Percentiles rank a stretch among this genome's conserved stretches.
Conservation (phyloP, 805 yeast genomes). For the Yamadazyma philogaea region DNA sequence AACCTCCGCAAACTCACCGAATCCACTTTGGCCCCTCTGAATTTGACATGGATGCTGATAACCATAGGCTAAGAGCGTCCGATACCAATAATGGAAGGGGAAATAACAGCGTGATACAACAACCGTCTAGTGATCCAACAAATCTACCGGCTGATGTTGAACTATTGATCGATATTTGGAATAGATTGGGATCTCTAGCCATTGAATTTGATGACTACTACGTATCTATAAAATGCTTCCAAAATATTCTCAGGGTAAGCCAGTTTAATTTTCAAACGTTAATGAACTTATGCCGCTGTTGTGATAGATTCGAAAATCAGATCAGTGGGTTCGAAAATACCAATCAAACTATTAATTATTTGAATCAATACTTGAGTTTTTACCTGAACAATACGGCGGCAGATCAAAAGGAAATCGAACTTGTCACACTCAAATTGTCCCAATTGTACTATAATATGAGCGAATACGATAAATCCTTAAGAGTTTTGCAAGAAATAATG, state of each 20-base stretch:
- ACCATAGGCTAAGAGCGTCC: not conserved
- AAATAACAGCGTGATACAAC: not conserved
- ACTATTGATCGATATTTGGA: slow-evolving; percentile 10
- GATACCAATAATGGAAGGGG: not conserved
- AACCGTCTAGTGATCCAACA: not conserved
- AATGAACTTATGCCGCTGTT: slow-evolving; percentile 4
- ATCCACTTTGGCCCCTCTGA: not conserved
- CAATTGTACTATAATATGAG: slow-evolving; percentile 5
- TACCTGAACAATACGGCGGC: not conserved
- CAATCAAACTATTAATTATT: slow-evolving; percentile 5
- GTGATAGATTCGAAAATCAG: slow-evolving; percentile 5
- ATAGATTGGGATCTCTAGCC: slow-evolving; percentile 9
- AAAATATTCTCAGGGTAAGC: slow-evolving; percentile 9
- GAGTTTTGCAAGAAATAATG: not conserved
- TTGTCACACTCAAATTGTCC: slow-evolving; percentile 1
- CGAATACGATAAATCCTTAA: slow-evolving; percentile 5
- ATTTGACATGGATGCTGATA: slow-evolving; percentile 4
- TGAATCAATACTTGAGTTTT: slow-evolving; percentile 5
- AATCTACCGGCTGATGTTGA: slow-evolving; percentile 1
- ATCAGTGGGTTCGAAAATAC: slow-evolving; percentile 7
- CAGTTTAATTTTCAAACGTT: slow-evolving; percentile 3
- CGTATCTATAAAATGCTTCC: slow-evolving; percentile 10
- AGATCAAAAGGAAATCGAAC: not conserved
- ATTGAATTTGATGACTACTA: slow-evolving; percentile 8
- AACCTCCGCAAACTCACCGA: not conserved